Percentiles rank a stretch among this genome's conserved stretches.
These are phyloP conservation scores for Lactarius akahatsu DNA, from an alignment of 768 basidiomycete genomes.

Conservation along the genomic window DNA sequence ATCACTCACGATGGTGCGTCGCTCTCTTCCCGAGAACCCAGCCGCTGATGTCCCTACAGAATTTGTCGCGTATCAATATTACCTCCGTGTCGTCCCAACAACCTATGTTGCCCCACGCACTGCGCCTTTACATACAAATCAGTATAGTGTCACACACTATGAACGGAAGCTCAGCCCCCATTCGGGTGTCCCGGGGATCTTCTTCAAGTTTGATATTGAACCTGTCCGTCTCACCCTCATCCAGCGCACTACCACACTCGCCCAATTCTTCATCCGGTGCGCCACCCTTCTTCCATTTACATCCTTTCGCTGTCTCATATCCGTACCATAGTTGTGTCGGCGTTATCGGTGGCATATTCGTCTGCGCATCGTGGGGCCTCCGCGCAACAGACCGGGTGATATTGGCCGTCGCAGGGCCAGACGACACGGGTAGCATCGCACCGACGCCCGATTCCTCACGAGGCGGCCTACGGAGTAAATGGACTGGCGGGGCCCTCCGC, in stretches of 20 bases:
- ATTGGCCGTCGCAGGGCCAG: slow-evolving; percentile 53
- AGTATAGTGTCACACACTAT: slow-evolving; percentile 96
- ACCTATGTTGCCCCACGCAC: slow-evolving; percentile 80
- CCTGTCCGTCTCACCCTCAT: slow-evolving; percentile 82
- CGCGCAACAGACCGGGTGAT: slow-evolving; percentile 47
- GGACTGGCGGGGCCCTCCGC: slow-evolving; percentile 65
- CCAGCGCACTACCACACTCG: slow-evolving; percentile 81
- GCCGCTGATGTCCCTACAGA: slow-evolving; percentile 43
- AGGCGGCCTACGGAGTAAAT: slow-evolving; percentile 59
- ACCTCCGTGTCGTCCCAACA: slow-evolving; percentile 92
- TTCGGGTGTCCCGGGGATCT: slow-evolving; percentile 86
- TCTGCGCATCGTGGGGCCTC: slow-evolving; percentile 61
- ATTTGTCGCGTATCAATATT: slow-evolving; percentile 92
- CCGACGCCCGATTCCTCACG: slow-evolving; percentile 59
- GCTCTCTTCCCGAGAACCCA: slow-evolving; percentile 7
- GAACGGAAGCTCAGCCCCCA: slow-evolving; percentile 71
- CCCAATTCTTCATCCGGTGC: slow-evolving; percentile 76
- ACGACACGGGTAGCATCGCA: slow-evolving; percentile 66
- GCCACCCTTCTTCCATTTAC: slow-evolving; percentile 6
- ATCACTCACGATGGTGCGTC: slow-evolving; percentile 63
- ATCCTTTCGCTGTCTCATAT: not conserved
- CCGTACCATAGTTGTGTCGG: slow-evolving; percentile 60
- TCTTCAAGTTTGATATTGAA: slow-evolving; percentile 98
- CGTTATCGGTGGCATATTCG: slow-evolving; percentile 91
- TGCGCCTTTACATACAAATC: slow-evolving; percentile 65